Base-by-base conservation (phyloP, 139 green algal genomes). In the Chlamydomonas incerta region DNA sequence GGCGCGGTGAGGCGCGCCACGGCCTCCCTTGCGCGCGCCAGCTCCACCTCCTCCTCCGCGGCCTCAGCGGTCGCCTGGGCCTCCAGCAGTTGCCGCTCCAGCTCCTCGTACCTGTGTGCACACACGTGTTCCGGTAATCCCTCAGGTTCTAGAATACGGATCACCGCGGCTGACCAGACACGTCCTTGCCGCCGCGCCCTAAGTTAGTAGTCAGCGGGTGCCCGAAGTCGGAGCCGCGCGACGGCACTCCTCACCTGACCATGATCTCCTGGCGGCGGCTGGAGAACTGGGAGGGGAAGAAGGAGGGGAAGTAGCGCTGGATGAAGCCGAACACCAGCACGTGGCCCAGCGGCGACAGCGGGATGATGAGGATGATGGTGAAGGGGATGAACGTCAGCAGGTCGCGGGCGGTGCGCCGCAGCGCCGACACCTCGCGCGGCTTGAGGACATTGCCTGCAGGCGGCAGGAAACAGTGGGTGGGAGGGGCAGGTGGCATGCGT, bases 281-380 rank as follows among this genome's bases (percentile, higher is more conserved):
- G 52, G 95, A 96, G 90, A 99, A 99, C 91, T 98, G 97, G 37
- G 91, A 96, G 55, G 98, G 98, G 91, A 99, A 99, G 88, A 99
- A 96, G 76, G 89, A 92, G 0, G 98, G 98, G 89, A 99, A 99
- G 93, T 99, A 99, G 66, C 92, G 87, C 90, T 99, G 97, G 46
- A 99, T 94, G 92, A 99, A 99, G 52, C 94, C 92, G 89, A 99
- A 99, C 33, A 99, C 93, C 21, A 99, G 91, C 47, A 99, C 98
- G 89, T 99, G 98, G 60, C 98, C 98, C 66, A 99, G 92, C 4
- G 98, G 98, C 5, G 96, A 98, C 31, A 99, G 88, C 14, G 98
- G 98, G 26, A 96, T 91, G 88, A 99, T 98, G 41, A 99, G 94
- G 90, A 99, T 99, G 92, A 99, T 97, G 87, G 93, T 94, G 88